Base-by-base conservation (phyloP, 2,329 filamentous ascomycete genomes). In the Fusarium lateritium region DNA sequence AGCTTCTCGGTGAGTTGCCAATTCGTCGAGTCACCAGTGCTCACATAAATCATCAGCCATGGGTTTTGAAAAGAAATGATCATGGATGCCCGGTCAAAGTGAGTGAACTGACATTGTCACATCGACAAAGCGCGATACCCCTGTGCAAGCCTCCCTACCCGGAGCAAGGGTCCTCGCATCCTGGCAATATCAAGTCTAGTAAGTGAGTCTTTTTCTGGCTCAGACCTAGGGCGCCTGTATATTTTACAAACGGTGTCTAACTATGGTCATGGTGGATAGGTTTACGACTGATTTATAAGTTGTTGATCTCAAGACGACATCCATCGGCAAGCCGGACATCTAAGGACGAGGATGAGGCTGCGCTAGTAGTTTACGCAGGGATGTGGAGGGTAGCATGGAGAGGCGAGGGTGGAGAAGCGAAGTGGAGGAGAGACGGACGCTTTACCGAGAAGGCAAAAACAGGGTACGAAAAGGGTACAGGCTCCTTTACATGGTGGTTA, bases 281-380 rank as follows among this genome's bases (percentile, higher is more conserved):
- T 22, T 7, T 8, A 21, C 14, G 11, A 7, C 7, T n/a, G 57
- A 7, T 3, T 17, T 13, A 19, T 44, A 21, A 49, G 11, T 42
- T 33, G 15, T 40, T 40, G 31, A 43, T 28, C 26, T 31, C 26
- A 50, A 33, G 17, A 46, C 22, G 51, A 62, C 19, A 36, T 19
- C 38, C 26, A 34, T 50, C 54, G 19, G 56, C 34, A 54, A 39
- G 45, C 45, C 49, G 40, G 61, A 39, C 34, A 52, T 51, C 33
- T 43, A 45, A 22, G 42, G 54, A 44, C 44, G 38, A 38, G 61
- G 70, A 70, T 69, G 70, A 73, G 72, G 70, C 67, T 62, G 59
- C 70, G 56, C 70, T 74, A 73, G 64, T 62, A 40, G 52, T 65
- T 56, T 65, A 42, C 49, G 52, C 65, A 70, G 67, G 62, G 67